phyloP scores from a whole-genome alignment of 306 rosid genomes.

The Heteromeles arbutifolia region DNA sequence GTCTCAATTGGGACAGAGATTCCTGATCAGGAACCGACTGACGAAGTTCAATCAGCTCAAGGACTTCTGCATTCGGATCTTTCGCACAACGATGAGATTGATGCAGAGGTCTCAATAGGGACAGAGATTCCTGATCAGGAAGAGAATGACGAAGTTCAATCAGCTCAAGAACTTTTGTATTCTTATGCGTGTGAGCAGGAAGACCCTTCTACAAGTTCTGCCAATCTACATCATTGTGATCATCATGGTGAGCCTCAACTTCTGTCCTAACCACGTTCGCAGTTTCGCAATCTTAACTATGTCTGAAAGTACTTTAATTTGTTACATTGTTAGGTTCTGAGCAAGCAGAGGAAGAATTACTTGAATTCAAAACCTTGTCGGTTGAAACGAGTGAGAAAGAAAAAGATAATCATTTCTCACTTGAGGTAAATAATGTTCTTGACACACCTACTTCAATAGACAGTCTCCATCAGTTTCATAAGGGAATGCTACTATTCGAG shows the following conservation, averaged over 20 bases:
- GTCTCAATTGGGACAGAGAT: constrained; percentile 82
- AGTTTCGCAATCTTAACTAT: background rate
- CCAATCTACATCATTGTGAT: constrained; percentile 22
- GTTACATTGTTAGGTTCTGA: constrained; percentile 22
- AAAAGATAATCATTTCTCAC: constrained; percentile 21
- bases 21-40: constrained; percentile 71
- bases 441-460: constrained; percentile 76
- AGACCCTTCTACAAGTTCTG: constrained; percentile 49
- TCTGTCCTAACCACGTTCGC: background rate
- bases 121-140: constrained; percentile 88
- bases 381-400: constrained; percentile 37
- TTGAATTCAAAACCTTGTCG: constrained; percentile 47
- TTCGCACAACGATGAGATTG: constrained; percentile 48
- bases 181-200: constrained; percentile 26
- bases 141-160: constrained; percentile 47
- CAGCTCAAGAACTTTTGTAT: constrained; percentile 28
- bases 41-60: constrained; percentile 44
- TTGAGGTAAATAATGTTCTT: constrained; percentile 67
- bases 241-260: constrained; percentile 40
- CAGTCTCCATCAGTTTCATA: constrained; percentile 53
- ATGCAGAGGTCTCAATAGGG: constrained; percentile 75
- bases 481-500: constrained; percentile 57
- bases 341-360: constrained; percentile 33
- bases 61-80: constrained; percentile 26
- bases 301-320: background rate